Conservation (phyloP, 805 yeast species). For the Candida dajiaensis region DNA sequence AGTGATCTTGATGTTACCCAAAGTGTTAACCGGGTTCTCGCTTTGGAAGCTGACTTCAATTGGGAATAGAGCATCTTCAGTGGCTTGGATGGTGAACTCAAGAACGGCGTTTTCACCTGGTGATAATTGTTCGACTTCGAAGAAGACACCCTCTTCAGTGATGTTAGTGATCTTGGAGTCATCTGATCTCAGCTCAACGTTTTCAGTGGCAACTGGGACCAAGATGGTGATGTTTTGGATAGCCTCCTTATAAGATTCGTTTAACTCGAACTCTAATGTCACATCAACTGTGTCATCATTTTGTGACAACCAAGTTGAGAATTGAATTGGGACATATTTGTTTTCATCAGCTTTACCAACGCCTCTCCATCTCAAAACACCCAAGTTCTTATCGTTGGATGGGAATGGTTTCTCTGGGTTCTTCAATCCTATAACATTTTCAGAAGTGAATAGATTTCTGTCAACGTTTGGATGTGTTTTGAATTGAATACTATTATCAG, state of each 20-base stretch:
- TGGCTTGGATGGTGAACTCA: slow-evolving; percentile 70
- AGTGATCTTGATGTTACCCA: slow-evolving; percentile 61
- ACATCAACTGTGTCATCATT: slow-evolving; percentile 60
- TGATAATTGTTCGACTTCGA: slow-evolving; percentile 52
- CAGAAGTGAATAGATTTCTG: slow-evolving; percentile 55
- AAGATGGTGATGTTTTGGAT: slow-evolving; percentile 48
- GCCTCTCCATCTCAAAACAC: slow-evolving; percentile 90
- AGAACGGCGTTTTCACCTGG: slow-evolving; percentile 62
- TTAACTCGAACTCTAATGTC: slow-evolving; percentile 84
- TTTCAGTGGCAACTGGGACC: slow-evolving; percentile 63
- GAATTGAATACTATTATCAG: slow-evolving; percentile 53
- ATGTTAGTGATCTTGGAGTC: slow-evolving; percentile 52
- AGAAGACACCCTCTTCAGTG: slow-evolving; percentile 63
- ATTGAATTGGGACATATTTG: slow-evolving; percentile 52
- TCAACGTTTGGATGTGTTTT: slow-evolving; percentile 98
- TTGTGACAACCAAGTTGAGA: slow-evolving; percentile 81
- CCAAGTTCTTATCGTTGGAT: slow-evolving; percentile 81
- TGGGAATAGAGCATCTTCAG: slow-evolving; percentile 87
- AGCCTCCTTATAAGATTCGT: slow-evolving; percentile 37
- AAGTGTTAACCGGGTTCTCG: slow-evolving; percentile 41
- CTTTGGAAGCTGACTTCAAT: slow-evolving; percentile 62
- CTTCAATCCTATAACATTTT: slow-evolving; percentile 62
- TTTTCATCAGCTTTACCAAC: slow-evolving; percentile 56
- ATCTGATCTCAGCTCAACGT: slow-evolving; percentile 44
- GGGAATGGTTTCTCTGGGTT: slow-evolving; percentile 83